Evolutionary conservation across 2,329 filamentous ascomycete species (phyloP).

Genomic region (Geoglossum cookeanum): DNA sequence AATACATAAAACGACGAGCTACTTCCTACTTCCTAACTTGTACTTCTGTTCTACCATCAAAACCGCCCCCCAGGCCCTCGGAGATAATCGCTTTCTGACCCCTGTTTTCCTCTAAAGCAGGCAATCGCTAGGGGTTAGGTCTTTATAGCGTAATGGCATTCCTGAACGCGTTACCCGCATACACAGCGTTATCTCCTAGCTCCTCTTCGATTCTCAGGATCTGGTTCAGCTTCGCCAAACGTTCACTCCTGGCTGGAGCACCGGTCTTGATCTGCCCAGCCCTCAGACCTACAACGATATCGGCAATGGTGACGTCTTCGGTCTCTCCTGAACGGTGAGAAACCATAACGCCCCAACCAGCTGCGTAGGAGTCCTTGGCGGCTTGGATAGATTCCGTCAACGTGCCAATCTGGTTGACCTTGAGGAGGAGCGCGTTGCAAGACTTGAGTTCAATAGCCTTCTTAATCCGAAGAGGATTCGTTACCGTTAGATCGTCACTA

Average conservation of each 20-base stretch:
- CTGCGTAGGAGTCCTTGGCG: slow-evolving; percentile 93
- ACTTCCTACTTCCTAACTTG: not conserved
- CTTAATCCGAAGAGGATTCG: slow-evolving; percentile 98
- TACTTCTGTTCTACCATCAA: not conserved
- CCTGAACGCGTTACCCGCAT: slow-evolving; percentile 85
- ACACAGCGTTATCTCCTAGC: slow-evolving; percentile 78
- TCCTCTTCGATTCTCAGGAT: slow-evolving; percentile 99
- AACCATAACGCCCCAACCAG: slow-evolving; percentile 97
- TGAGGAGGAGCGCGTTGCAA: slow-evolving; percentile 92
- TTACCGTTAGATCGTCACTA: slow-evolving; percentile 92
- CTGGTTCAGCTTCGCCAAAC: slow-evolving; percentile 99
- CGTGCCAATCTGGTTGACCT: slow-evolving; percentile 99
- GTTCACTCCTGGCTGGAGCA: slow-evolving; percentile 89
- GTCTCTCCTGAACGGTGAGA: slow-evolving; percentile 98
- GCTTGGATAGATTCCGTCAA: slow-evolving; percentile 98
- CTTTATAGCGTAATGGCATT: slow-evolving; percentile 69
- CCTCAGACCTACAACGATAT: slow-evolving; percentile 92
- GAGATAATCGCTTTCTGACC: not conserved
- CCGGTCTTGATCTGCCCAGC: slow-evolving; percentile 98
- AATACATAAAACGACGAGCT: not conserved
- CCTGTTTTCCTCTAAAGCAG: not conserved
- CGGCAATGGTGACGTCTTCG: slow-evolving; percentile 97
- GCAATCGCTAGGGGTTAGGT: not conserved
- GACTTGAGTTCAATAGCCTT: slow-evolving; percentile 98
- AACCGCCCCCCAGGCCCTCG: not conserved